A percentile compares a stretch with the other conserved stretches of the same genome.
These are phyloP conservation scores for Colletotrichum trifolii DNA, from an alignment of 2,329 filamentous ascomycete species.

Conservation along the genomic window DNA sequence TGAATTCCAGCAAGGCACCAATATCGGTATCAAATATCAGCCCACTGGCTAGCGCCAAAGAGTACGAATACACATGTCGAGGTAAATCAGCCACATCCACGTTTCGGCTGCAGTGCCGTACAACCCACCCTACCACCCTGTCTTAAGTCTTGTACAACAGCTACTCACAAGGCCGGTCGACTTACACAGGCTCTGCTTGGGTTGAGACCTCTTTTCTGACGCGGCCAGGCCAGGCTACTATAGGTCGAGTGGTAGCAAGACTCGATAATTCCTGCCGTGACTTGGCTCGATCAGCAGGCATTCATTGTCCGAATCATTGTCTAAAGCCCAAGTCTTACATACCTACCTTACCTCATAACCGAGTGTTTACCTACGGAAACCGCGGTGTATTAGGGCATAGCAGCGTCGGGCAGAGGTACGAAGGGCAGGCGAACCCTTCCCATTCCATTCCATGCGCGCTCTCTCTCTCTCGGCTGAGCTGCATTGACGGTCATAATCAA, in stretches of 20 bases:
- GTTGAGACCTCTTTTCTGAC: slow-evolving; percentile 26
- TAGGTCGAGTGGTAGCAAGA: slow-evolving; percentile 4
- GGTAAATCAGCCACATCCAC: slow-evolving; percentile 29
- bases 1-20: slow-evolving; percentile 4
- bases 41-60: slow-evolving; percentile 6
- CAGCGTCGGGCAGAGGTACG: not conserved
- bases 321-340: too few species aligned
- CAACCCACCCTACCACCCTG: slow-evolving; percentile 9
- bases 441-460: slow-evolving; percentile 16
- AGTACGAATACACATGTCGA: too few species aligned
- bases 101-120: slow-evolving; percentile 32
- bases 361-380: too few species aligned
- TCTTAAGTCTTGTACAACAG: slow-evolving; percentile 4
- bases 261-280: slow-evolving; percentile 9
- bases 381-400: too few species aligned
- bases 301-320: slow-evolving; percentile 12
- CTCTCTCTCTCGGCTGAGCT: not conserved
- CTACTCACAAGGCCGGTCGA: slow-evolving; percentile 4
- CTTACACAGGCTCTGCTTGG: slow-evolving; percentile 27
- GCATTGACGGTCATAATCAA: slow-evolving; percentile 15
- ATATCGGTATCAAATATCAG: slow-evolving; percentile 22
- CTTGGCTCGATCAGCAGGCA: slow-evolving; percentile 2
- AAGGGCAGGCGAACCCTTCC: slow-evolving; percentile 8
- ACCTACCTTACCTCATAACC: too few species aligned
- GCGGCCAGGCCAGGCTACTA: too few species aligned